phyloP scores from a whole-genome alignment of 2,329 filamentous ascomycete genomes.

The Claviceps arundinis region DNA sequence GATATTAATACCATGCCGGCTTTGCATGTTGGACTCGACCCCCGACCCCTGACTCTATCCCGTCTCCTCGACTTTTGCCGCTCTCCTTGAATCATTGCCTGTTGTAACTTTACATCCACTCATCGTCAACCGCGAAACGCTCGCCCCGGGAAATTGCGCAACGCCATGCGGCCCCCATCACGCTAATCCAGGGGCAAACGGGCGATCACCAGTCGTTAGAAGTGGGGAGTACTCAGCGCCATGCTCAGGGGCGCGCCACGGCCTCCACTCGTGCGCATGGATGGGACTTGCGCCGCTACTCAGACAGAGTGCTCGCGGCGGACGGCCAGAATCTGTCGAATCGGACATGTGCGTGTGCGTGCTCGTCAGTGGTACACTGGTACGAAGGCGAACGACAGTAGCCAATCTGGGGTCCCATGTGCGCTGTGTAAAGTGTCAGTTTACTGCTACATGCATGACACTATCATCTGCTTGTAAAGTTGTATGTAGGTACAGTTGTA shows the following conservation, averaged over 20 bases:
- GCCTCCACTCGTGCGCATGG: background rate
- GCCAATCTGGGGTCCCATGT: no score
- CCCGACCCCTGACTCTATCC: background rate
- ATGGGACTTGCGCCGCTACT: background rate
- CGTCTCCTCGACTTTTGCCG: background rate
- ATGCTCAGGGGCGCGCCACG: constrained; percentile 2
- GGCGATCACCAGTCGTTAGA: background rate
- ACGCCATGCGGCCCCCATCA: constrained; percentile 1
- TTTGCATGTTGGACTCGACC: background rate
- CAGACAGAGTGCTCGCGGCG: background rate
- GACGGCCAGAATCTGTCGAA: background rate
- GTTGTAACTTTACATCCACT: background rate
- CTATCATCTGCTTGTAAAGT: no score
- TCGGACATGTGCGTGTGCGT: no score
- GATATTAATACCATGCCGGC: constrained; percentile 31
- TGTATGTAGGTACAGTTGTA: no score
- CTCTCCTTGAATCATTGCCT: background rate
- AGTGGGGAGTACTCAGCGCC: background rate
- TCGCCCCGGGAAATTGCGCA: background rate
- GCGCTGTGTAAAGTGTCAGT: no score
- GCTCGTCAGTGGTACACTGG: background rate
- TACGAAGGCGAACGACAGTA: background rate
- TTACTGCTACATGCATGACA: no score
- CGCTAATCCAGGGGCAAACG: constrained; percentile 9
- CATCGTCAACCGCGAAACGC: background rate